Percentiles rank a stretch among this genome's conserved stretches.
Evolutionary conservation across 2,329 filamentous ascomycete species (phyloP).

Genomic region (Trichoderma pleuroti): DNA sequence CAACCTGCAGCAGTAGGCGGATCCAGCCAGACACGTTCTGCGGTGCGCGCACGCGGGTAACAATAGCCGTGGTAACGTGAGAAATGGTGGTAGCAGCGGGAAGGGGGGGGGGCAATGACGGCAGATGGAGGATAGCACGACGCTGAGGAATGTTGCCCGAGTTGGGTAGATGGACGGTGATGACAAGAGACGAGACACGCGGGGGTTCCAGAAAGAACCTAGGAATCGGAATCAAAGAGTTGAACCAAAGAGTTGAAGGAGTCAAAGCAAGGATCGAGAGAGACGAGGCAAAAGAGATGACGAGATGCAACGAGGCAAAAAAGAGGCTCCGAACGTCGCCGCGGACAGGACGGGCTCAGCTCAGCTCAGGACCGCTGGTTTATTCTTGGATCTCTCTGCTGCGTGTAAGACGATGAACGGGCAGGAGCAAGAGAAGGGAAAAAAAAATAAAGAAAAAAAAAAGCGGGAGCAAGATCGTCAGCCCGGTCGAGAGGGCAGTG

Average conservation of each 20-base stretch:
- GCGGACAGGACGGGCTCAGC: background rate
- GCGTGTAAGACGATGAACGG: slow-evolving; percentile 10
- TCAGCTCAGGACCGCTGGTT: background rate
- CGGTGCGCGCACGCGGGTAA: slow-evolving; percentile 16
- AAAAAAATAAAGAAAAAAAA: background rate
- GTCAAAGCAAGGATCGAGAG: background rate
- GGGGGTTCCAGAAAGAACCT: background rate
- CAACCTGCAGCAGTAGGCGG: slow-evolving; percentile 25
- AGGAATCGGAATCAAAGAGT: background rate
- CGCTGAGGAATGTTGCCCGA: background rate
- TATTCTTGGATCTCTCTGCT: slow-evolving; percentile 1
- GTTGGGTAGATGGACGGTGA: background rate
- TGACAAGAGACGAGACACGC: background rate
- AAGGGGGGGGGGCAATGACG: background rate
- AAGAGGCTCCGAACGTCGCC: background rate
- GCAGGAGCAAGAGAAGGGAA: background rate
- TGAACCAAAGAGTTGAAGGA: background rate
- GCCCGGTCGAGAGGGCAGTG: slow-evolving; percentile 3
- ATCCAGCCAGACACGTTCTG: slow-evolving; percentile 18
- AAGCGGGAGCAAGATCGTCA: slow-evolving; percentile 3
- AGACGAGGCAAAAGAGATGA: background rate
- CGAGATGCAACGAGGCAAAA: background rate
- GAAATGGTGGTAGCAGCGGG: background rate
- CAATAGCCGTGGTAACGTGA: slow-evolving; percentile 18
- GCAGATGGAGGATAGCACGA: background rate